Evolutionary conservation across 345 rosid species (phyloP).

Genomic region (Moricandia arvensis): DNA sequence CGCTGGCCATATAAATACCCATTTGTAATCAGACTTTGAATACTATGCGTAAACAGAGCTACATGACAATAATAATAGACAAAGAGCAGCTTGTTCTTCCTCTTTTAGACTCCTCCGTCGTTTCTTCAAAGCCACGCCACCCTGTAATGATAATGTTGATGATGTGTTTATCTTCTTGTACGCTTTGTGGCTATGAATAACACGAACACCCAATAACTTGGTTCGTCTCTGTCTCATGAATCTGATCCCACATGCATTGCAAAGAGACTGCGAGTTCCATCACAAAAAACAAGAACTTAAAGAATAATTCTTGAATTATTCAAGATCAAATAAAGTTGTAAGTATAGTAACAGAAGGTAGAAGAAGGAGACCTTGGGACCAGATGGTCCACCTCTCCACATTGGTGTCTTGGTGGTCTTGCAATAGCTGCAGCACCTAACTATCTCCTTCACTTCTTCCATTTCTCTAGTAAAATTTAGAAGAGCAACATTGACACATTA

Average conservation of each 20-base stretch:
- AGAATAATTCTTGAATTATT: background rate
- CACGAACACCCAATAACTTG: constrained; percentile 25
- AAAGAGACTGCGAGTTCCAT: constrained; percentile 52
- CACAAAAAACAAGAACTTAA: background rate
- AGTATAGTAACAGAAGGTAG: background rate
- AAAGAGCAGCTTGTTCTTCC: constrained; percentile 87
- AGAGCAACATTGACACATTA: background rate
- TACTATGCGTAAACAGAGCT: constrained; percentile 52
- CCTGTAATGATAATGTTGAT: background rate
- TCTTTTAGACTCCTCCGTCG: constrained; percentile 54
- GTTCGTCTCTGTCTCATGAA: constrained; percentile 59
- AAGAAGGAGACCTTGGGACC: constrained; percentile 74
- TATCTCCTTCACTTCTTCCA: constrained; percentile 37
- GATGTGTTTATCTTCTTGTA: constrained; percentile 28
- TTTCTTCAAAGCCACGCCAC: constrained; percentile 46
- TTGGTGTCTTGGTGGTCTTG: constrained; percentile 76
- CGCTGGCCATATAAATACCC: background rate
- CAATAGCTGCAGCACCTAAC: constrained; percentile 64
- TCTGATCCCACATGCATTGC: constrained; percentile 95
- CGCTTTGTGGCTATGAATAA: constrained; percentile 28
- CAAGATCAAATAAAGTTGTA: background rate
- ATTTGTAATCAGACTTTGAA: background rate
- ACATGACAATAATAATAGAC: constrained; percentile 70
- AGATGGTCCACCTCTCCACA: constrained; percentile 90
- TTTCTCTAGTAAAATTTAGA: constrained; percentile 22